Base-by-base conservation (phyloP, 495 filamentous ascomycete species). In the Extremus antarcticus region DNA sequence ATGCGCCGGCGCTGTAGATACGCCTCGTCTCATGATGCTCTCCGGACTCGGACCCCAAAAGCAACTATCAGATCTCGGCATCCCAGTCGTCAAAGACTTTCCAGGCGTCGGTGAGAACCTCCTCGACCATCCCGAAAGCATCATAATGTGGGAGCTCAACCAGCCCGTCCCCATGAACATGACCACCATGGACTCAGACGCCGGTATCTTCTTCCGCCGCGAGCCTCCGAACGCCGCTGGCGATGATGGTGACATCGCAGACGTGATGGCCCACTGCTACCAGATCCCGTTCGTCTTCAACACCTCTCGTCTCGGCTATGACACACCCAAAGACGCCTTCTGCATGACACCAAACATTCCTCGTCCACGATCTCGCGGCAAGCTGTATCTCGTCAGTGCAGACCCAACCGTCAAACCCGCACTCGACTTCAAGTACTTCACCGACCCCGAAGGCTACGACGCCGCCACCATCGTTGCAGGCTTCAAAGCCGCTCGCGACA, bases 271-370 rank as follows among this genome's bases (percentile, higher is more conserved):
- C 86, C 87, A 92, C 70, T 90, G 86, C 75, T 90, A 90, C 69
- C 87, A 92, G 68, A 89, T 89, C 53, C 87, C 86, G 29, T 89
- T 89, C 69, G 83, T 80, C 51, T 59, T 68, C 59, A 73, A 73
- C 59, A 73, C 71, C 16, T 38, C 64, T 0, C 58, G 87, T n/a
- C 73, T 91, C 7, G 87, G 87, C 43, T 90, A 90, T 61, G 78
- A 86, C 62, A 74, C 71, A 17, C 84, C 85, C 25, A 72, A 82
- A 25, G 79, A 90, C 63, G 87, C 87, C 51, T 92, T 92, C 71
- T 90, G 87, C 77, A 90, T 92, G 86, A 90, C 87, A 47, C 87
- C 87, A 57, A 92, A 92, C 69, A 92, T 90, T 61, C 87, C 87
- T 7, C 83, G 86, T 3, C 84, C 87, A 17, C 77, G 84, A n/a